Evolutionary conservation across 2,329 filamentous ascomycete genomes (phyloP), one percentile per base, ranked within the genome.

Genomic region (Ophiostoma sp.): DNA sequence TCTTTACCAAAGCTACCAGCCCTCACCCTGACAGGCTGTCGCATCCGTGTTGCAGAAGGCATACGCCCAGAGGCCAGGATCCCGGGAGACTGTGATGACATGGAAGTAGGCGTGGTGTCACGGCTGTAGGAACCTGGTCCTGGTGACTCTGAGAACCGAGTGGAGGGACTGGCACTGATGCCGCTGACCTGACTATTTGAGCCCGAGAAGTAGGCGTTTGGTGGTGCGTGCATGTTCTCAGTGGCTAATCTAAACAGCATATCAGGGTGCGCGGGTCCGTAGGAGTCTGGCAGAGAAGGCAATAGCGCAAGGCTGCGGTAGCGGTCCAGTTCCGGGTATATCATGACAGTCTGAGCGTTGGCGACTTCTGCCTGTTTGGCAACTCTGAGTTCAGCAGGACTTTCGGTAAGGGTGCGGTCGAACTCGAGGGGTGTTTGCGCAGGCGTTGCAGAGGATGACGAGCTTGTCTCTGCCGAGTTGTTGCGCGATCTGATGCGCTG

Each of bases 31-130:
- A 84, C 84, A 70, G 82, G 78, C 75, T 87, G 85, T 72, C 82
- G 82, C 69, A 77, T 74, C 73, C 83, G 82, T n/a, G 80, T 76
- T 8, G 40, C 68, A 65, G 79, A 78, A 40, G 76, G 82, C 72
- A 75, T 81, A 70, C 78, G 81, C 70, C 76, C 80, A 67, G 78
- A 85, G 70, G 74, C 82, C 75, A 86, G 77, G 4, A 89, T 76
- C 3, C 85, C 84, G 3, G 90, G 89, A 16, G 89, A 93, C 73
- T 89, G 88, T 1, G 90, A 93, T 7, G 88, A 89, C 71, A 90
- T 87, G 9, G 90, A 93, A 4, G 89, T 92, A 6, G 90, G 90
- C 3, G 90, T 93, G 0, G 90, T 92, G 69, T 90, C 89, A 71
- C 90, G 84, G 75, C 90, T 93, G 77, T 92, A 93, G 5, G 86